A percentile compares a stretch with the other conserved stretches of the same genome.
These are phyloP conservation scores for Periglandula ipomoeae DNA, from an alignment of 2,329 filamentous ascomycete genomes.

Conservation along the genomic window DNA sequence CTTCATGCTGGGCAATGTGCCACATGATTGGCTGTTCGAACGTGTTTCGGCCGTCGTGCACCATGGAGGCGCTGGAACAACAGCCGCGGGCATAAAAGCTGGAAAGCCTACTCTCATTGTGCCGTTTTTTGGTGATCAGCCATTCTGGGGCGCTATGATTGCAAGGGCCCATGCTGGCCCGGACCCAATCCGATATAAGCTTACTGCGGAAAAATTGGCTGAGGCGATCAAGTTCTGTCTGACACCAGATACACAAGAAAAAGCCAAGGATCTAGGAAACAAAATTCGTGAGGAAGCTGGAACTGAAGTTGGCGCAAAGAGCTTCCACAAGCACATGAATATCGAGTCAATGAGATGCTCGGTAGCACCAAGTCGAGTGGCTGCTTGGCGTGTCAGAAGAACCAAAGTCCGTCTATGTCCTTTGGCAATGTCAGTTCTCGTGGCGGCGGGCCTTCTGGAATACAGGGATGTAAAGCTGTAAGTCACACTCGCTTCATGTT, in stretches of 20 bases:
- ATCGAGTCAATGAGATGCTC: slow-evolving; percentile 60
- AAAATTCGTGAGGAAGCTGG: slow-evolving; percentile 61
- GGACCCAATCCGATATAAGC: slow-evolving; percentile 57
- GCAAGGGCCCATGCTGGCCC: slow-evolving; percentile 64
- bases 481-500: slow-evolving; percentile 19
- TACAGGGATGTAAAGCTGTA: slow-evolving; percentile 67
- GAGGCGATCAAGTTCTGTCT: slow-evolving; percentile 54
- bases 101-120: slow-evolving; percentile 76
- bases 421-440: slow-evolving; percentile 61
- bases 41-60: slow-evolving; percentile 76
- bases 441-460: slow-evolving; percentile 53
- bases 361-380: slow-evolving; percentile 56
- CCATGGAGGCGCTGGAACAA: slow-evolving; percentile 82
- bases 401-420: slow-evolving; percentile 61
- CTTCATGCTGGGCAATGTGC: slow-evolving; percentile 76
- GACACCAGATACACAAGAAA: slow-evolving; percentile 47
- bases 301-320: slow-evolving; percentile 51
- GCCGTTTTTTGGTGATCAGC: slow-evolving; percentile 81
- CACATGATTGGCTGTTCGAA: slow-evolving; percentile 84
- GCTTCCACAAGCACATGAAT: slow-evolving; percentile 63
- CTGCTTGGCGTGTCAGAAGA: slow-evolving; percentile 65
- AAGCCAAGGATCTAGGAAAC: slow-evolving; percentile 48
- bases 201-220: slow-evolving; percentile 58
- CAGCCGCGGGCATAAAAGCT: slow-evolving; percentile 72
- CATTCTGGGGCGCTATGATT: slow-evolving; percentile 75